Evolutionary conservation across 139 green algal genomes (phyloP), one percentile per base, ranked within the genome.

Genomic region (Chlamydomonas incerta): DNA sequence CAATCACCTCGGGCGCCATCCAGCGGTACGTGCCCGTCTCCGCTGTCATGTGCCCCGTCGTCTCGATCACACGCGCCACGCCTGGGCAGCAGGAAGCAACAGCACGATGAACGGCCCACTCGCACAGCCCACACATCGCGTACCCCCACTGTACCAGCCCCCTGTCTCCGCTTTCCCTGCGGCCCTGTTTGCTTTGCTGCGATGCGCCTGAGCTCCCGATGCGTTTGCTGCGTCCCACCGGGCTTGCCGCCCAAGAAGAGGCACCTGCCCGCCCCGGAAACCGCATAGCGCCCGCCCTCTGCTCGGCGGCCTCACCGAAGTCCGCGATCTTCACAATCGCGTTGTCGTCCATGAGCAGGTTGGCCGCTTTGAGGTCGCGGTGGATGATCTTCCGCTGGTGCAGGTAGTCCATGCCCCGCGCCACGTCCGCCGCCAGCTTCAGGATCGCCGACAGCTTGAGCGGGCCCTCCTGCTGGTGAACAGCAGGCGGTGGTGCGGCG

Each of bases 1-100:
- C 97, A 60, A 99, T 99, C 28, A 99, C 98, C 90, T 99, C 98
- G 6, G 98, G 98, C 14, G 98, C 98, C 98, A 99, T 99, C 98
- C 98, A 99, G 68, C 97, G 91, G 93, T 99, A 99, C 0, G 98
- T 99, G 21, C 98, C 98, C 14, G 98, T 99, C 91, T 99, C 98
- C 29, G 98, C 98, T 4, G 98, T 99, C 98, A 99, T 99, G 87
- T 96, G 89, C 26, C 98, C 97, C 5, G 87, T 91, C 23, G 73
- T 82, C 72, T 96, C 94, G 74, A 99, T 92, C 31, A 99, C 92
- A 15, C 98, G 91, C 50, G 98, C 96, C 29, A 99, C 98, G 3
- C 98, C 74, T 82, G 34, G 4, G 35, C 34, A 57, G 34, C 34
- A 0, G 55, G 2, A 26, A 2, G 55, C 21, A 26, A 2, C 20